phyloP scores from a whole-genome alignment of 495 filamentous ascomycete species.

The Terfezia boudieri region DNA sequence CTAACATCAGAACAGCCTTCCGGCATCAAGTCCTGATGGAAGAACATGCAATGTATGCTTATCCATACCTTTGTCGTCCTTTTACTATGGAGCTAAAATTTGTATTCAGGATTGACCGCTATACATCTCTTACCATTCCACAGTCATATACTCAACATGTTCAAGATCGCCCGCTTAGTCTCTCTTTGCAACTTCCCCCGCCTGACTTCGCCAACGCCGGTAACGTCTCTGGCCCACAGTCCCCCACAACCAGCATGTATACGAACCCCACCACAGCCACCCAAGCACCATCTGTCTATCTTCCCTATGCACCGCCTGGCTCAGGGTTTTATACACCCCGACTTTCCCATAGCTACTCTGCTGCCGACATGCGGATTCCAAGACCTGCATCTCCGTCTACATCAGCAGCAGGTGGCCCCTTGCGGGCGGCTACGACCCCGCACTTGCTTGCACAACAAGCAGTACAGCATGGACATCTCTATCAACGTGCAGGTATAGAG shows the following conservation, averaged over 20 bases:
- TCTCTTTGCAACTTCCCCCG: conserved; percentile 1
- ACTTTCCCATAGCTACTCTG: too few species aligned
- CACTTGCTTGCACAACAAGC: too few species aligned
- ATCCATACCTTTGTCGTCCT: neutral
- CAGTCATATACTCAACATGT: conserved; percentile 7
- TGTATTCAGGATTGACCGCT: conserved; percentile 27
- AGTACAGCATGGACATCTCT: too few species aligned
- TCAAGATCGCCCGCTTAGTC: conserved; percentile 5
- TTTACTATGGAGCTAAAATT: conserved; percentile 1
- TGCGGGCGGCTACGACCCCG: too few species aligned
- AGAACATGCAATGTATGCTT: conserved; percentile 57
- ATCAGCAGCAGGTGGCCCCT: too few species aligned
- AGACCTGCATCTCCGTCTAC: too few species aligned
- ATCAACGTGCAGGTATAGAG: too few species aligned
- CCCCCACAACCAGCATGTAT: conserved; percentile 14
- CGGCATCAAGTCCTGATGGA: conserved; percentile 61
- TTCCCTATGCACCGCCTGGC: too few species aligned
- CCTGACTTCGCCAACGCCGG: too few species aligned
- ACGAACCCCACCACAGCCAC: conserved; percentile 12
- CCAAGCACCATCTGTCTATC: too few species aligned
- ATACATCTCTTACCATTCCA: conserved; percentile 18
- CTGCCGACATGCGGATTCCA: too few species aligned
- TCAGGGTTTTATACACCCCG: too few species aligned
- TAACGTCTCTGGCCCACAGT: conserved; percentile 4
- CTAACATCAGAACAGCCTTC: conserved; percentile 73